phyloP scores from a whole-genome alignment of 2,329 filamentous ascomycete species.

The Lasiodiplodia sp. region DNA sequence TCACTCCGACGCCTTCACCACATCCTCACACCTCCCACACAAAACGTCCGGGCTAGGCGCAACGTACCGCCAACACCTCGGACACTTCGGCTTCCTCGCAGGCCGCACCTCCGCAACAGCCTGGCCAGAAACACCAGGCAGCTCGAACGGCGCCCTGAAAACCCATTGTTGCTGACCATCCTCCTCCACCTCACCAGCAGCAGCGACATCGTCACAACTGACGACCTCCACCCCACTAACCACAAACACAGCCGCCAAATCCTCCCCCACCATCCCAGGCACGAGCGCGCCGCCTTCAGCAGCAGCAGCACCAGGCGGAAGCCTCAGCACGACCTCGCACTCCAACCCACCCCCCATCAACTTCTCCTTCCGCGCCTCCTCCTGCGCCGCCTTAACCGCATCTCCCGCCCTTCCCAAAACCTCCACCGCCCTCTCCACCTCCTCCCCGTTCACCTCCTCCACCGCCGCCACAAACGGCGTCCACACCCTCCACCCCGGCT shows the following conservation, averaged over 20 bases:
- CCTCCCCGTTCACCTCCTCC: not conserved
- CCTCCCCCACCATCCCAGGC: slow-evolving; percentile 26
- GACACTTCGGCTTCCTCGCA: slow-evolving; percentile 72
- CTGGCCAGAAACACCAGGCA: slow-evolving; percentile 33
- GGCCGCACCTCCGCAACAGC: slow-evolving; percentile 37
- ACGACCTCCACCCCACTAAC: slow-evolving; percentile 47
- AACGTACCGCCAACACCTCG: slow-evolving; percentile 87
- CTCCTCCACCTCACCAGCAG: slow-evolving; percentile 27
- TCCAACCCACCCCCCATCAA: slow-evolving; percentile 82
- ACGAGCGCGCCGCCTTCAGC: slow-evolving; percentile 36
- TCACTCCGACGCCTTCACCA: slow-evolving; percentile 60
- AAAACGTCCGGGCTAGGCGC: slow-evolving; percentile 70
- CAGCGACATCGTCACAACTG: slow-evolving; percentile 28
- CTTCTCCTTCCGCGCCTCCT: slow-evolving; percentile 74
- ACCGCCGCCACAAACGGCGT: slow-evolving; percentile 34
- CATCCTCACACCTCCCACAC: slow-evolving; percentile 73
- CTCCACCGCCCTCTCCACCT: slow-evolving; percentile 45
- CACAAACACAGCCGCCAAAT: slow-evolving; percentile 52
- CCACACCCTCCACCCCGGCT: slow-evolving; percentile 39
- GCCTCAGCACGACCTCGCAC: slow-evolving; percentile 69
- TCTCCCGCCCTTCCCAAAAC: slow-evolving; percentile 60
- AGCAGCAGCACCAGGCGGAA: slow-evolving; percentile 39
- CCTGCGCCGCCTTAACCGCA: slow-evolving; percentile 77
- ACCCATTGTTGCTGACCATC: slow-evolving; percentile 41
- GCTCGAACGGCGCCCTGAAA: slow-evolving; percentile 41